These are phyloP conservation scores for Leccinum fallax DNA, from an alignment of 1,284 basidiomycete genomes.

Conservation along the genomic window DNA sequence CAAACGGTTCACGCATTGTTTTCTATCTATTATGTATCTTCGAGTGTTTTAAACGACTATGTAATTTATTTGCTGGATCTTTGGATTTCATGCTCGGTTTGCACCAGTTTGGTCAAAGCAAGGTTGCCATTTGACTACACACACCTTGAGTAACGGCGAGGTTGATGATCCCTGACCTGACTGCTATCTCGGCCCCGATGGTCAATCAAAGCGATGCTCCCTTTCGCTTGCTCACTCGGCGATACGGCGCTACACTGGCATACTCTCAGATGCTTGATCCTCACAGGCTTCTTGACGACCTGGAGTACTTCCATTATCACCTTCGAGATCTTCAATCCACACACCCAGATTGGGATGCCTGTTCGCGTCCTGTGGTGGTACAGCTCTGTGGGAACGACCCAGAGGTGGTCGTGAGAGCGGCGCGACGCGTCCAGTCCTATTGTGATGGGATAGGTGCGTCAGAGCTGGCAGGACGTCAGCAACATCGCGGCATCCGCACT, in stretches of 20 bases:
- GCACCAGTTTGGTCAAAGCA: not conserved
- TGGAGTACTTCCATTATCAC: constrained; percentile 61
- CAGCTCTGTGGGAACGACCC: constrained; percentile 74
- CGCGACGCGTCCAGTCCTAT: constrained; percentile 52
- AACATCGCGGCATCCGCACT: constrained; percentile 23
- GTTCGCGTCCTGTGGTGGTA: constrained; percentile 57
- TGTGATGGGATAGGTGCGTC: constrained; percentile 67
- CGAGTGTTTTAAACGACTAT: constrained; percentile 10
- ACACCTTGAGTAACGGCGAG: not conserved
- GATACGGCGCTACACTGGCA: constrained; percentile 60
- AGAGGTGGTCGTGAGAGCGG: constrained; percentile 58
- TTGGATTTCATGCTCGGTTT: not conserved
- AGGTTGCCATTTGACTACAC: not conserved
- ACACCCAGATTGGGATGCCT: constrained; percentile 22
- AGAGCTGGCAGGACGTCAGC: not conserved
- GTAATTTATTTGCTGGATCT: constrained; percentile 22
- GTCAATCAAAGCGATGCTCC: constrained; percentile 75
- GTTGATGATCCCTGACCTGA: constrained; percentile 36
- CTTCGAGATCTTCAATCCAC: constrained; percentile 50
- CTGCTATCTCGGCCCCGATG: constrained; percentile 64
- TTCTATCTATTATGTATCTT: constrained; percentile 18
- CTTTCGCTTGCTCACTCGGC: constrained; percentile 59
- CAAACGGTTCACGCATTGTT: not conserved
- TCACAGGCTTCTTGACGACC: constrained; percentile 56
- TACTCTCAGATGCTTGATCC: constrained; percentile 77